Percentiles rank a stretch among this genome's conserved stretches.
These are phyloP conservation scores for Trichoderma gamsii DNA, from an alignment of 495 filamentous ascomycete species.

Conservation along the genomic window DNA sequence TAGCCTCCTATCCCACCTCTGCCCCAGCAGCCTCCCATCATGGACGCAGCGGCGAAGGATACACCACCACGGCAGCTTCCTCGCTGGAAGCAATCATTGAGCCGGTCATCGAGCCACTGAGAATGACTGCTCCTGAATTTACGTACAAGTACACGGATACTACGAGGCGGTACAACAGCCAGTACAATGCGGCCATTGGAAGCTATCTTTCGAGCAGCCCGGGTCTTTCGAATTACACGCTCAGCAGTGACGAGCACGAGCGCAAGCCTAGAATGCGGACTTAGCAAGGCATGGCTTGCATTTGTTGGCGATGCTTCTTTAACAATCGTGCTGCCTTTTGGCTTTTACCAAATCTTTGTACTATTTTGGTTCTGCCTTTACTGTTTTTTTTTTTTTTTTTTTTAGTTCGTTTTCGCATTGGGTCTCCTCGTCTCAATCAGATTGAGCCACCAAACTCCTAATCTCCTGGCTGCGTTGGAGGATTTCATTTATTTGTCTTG, in stretches of 20 bases:
- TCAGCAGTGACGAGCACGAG: background rate
- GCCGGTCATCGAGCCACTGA: background rate
- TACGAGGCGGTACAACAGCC: background rate
- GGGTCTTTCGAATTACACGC: background rate
- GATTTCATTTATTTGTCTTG: too few relatives aligned
- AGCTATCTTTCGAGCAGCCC: background rate
- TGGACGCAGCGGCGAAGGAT: background rate
- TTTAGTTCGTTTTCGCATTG: background rate
- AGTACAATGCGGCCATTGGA: background rate
- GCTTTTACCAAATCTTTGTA: background rate
- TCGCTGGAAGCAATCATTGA: background rate
- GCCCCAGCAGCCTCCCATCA: background rate
- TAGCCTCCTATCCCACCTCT: background rate
- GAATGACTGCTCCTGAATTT: background rate
- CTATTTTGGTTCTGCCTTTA: background rate
- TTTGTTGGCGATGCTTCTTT: background rate
- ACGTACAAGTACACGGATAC: constrained; percentile 10
- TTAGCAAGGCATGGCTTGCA: background rate
- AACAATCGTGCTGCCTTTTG: background rate
- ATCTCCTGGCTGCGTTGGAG: too few relatives aligned
- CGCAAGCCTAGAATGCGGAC: constrained; percentile 1
- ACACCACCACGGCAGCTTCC: background rate
- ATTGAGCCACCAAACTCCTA: too few relatives aligned
- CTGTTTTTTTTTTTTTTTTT: background rate
- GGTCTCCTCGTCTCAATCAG: background rate